A percentile compares a stretch with the other conserved stretches of the same genome.
These are phyloP conservation scores for Neophaeococcomyces mojaviensis DNA, from an alignment of 2,329 filamentous ascomycete genomes.

Conservation along the genomic window DNA sequence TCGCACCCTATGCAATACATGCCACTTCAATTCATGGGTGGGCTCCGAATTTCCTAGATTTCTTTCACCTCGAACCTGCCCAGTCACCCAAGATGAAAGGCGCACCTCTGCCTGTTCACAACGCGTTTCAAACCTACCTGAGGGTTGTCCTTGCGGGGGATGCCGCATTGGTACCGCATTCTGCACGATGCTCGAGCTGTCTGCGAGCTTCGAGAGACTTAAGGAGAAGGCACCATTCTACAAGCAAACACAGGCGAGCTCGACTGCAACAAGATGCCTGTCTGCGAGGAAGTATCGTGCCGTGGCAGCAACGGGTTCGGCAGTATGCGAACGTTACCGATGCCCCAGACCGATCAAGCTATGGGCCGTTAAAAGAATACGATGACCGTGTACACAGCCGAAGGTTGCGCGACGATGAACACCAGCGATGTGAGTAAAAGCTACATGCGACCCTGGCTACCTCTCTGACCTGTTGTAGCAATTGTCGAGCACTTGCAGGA, in stretches of 20 bases:
- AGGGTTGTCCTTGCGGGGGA: conserved; percentile 13
- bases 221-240: conserved; percentile 9
- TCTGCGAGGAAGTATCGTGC: background rate
- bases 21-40: too few relatives aligned
- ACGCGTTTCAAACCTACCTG: conserved; percentile 17
- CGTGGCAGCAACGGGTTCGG: conserved; percentile 5
- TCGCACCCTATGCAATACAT: too few relatives aligned
- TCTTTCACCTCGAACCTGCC: background rate
- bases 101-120: conserved; percentile 10
- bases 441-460: background rate
- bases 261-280: background rate
- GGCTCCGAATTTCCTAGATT: background rate
- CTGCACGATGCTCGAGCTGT: conserved; percentile 1
- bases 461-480: conserved; percentile 41
- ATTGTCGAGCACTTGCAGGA: conserved; percentile 86
- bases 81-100: conserved; percentile 17
- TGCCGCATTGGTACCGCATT: background rate
- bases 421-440: conserved; percentile 66
- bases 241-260: conserved; percentile 7
- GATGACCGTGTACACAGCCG: conserved; percentile 69
- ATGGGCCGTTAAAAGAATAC: conserved; percentile 80
- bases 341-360: conserved; percentile 8
- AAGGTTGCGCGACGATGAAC: conserved; percentile 73
- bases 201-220: background rate
- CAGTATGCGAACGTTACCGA: conserved; percentile 15